phyloP scores from a whole-genome alignment of 2,329 filamentous ascomycete genomes.

The Penicillium carneum region DNA sequence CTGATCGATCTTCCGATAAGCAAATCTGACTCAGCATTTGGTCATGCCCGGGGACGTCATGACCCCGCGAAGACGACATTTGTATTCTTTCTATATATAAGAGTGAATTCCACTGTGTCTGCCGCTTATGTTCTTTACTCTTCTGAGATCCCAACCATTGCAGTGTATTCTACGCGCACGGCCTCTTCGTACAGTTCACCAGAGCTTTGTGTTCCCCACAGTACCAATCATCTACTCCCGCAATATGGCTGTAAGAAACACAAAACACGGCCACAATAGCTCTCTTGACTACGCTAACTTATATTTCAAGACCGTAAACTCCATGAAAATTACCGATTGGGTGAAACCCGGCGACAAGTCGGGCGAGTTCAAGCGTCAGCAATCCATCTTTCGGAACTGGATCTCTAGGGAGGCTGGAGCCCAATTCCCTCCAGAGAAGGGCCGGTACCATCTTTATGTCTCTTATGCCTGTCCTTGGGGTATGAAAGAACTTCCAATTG shows the following conservation, averaged over 20 bases:
- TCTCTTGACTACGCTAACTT: neutral
- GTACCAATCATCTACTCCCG: constrained; percentile 27
- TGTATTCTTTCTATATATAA: constrained; percentile 19
- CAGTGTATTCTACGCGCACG: constrained; percentile 29
- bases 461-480: constrained; percentile 94
- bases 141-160: constrained; percentile 35
- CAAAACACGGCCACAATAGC: neutral
- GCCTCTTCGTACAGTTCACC: constrained; percentile 23
- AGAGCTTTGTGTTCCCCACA: constrained; percentile 33
- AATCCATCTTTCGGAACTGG: constrained; percentile 80
- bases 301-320: constrained; percentile 34
- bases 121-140: constrained; percentile 38
- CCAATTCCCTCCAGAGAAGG: constrained; percentile 83
- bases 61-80: constrained; percentile 24
- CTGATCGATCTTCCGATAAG: constrained; percentile 36
- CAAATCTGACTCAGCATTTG: constrained; percentile 35
- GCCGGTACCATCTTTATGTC: constrained; percentile 91
- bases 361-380: constrained; percentile 91
- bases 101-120: neutral
- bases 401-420: constrained; percentile 76
- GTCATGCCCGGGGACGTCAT: constrained; percentile 25
- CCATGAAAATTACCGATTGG: constrained; percentile 78
- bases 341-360: constrained; percentile 76
- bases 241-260: constrained; percentile 46
- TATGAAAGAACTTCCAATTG: constrained; percentile 36